phyloP scores from a whole-genome alignment of 1,284 basidiomycete species.

The Heterobasidion occidentale region DNA sequence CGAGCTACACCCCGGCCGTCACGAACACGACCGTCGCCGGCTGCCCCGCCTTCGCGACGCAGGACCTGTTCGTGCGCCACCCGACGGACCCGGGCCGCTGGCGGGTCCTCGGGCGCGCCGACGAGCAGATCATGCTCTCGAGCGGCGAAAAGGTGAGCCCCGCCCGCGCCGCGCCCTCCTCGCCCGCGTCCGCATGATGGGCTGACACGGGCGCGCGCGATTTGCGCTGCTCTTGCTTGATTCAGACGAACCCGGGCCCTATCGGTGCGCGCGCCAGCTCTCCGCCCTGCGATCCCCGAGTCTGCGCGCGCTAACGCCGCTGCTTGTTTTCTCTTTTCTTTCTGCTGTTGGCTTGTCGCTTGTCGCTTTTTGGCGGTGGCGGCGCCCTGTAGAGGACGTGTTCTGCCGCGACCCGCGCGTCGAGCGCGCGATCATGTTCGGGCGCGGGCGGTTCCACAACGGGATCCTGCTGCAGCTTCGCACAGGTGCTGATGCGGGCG shows the following conservation, averaged over 20 bases:
- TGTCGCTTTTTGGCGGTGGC: no score
- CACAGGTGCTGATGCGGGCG: conserved; percentile 22
- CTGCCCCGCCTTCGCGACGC: conserved; percentile 18
- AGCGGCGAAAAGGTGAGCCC: conserved; percentile 34
- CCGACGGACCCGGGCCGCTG: conserved; percentile 30
- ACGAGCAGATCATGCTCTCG: conserved; percentile 37
- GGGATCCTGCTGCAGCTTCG: conserved; percentile 19
- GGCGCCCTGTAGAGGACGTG: conserved; percentile 9
- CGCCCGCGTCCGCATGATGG: background rate
- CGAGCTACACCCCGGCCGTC: background rate
- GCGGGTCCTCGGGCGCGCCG: conserved; percentile 31
- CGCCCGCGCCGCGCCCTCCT: background rate
- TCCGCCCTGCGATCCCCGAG: background rate
- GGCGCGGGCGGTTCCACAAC: conserved; percentile 26
- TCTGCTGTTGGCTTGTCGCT: no score
- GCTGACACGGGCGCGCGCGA: background rate
- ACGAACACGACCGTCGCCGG: conserved; percentile 16
- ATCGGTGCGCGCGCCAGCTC: conserved; percentile 18
- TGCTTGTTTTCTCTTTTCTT: no score
- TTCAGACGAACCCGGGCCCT: conserved; percentile 30
- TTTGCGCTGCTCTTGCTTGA: background rate
- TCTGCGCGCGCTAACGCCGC: background rate
- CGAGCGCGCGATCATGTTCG: conserved; percentile 25
- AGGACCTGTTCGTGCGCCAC: conserved; percentile 34
- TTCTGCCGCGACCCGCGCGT: conserved; percentile 17